Evolutionary conservation across 257 asterid species (phyloP).

Genomic region (Plantago elongata): DNA sequence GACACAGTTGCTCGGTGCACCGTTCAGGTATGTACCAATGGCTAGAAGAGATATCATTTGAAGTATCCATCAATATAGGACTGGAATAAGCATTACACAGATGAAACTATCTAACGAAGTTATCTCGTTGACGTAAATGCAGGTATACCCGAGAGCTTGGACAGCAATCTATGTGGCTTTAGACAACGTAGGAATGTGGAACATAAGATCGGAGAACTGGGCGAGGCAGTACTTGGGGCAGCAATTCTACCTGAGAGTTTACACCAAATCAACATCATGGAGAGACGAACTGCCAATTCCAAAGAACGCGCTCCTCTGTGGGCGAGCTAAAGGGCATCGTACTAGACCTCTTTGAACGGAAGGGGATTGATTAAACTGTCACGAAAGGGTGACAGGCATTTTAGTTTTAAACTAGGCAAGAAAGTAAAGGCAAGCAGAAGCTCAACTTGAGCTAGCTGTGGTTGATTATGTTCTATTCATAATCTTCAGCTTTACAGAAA

Average conservation of each 20-base stretch:
- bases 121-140: constrained; percentile 14
- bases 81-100: not conserved
- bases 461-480: constrained; percentile 3
- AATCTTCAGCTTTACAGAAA: constrained; percentile 6
- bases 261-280: constrained; percentile 47
- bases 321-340: constrained; percentile 69
- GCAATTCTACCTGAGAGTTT: constrained; percentile 77
- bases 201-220: constrained; percentile 86
- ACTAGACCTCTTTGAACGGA: constrained; percentile 62
- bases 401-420: not conserved
- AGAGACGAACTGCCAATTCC: constrained; percentile 93
- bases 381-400: constrained; percentile 66
- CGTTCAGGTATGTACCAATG: constrained; percentile 44
- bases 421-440: constrained; percentile 13
- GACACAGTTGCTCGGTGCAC: constrained; percentile 85
- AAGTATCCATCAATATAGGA: not conserved
- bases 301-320: constrained; percentile 73
- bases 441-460: constrained; percentile 40
- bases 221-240: constrained; percentile 90
- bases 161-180: constrained; percentile 71
- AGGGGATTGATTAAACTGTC: constrained; percentile 30
- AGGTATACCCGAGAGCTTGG: constrained; percentile 93
- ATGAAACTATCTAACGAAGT: not conserved
- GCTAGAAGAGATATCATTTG: not conserved
- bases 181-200: constrained; percentile 99